phyloP scores from a whole-genome alignment of 2,329 filamentous ascomycete genomes.

The Lasiodiplodia sp. region DNA sequence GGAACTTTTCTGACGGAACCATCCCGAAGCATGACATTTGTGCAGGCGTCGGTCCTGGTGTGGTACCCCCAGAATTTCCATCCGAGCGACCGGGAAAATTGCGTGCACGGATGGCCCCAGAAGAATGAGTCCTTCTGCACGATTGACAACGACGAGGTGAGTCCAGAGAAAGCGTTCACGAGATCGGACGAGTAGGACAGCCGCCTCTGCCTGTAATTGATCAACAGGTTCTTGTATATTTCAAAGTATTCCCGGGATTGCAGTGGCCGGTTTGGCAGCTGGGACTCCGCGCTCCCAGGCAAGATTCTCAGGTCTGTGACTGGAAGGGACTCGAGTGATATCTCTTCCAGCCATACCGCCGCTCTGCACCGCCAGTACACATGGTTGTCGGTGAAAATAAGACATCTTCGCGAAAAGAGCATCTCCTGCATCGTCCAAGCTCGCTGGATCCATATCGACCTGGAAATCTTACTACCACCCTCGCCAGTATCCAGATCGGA shows the following conservation, averaged over 20 bases:
- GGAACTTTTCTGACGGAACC: neutral
- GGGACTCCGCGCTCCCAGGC: neutral
- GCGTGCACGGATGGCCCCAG: neutral
- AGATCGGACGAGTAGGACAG: constrained; percentile 4
- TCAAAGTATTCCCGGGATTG: neutral
- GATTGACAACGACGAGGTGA: neutral
- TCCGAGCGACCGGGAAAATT: neutral
- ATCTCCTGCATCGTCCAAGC: constrained; percentile 19
- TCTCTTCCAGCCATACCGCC: neutral
- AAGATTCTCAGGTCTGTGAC: neutral
- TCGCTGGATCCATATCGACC: neutral
- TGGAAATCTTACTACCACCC: neutral
- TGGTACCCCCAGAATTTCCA: neutral
- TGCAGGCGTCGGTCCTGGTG: neutral
- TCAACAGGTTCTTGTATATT: neutral
- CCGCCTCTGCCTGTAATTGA: neutral
- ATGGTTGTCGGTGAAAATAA: neutral
- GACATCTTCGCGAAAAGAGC: neutral
- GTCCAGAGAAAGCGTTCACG: neutral
- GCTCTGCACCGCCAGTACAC: neutral
- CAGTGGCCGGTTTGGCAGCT: neutral
- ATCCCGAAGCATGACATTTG: neutral
- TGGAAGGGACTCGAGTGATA: neutral
- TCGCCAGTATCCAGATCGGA: neutral
- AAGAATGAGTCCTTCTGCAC: neutral